These are phyloP conservation scores for Echinosophora koreensis DNA, from an alignment of 306 rosid species.

Conservation along the genomic window DNA sequence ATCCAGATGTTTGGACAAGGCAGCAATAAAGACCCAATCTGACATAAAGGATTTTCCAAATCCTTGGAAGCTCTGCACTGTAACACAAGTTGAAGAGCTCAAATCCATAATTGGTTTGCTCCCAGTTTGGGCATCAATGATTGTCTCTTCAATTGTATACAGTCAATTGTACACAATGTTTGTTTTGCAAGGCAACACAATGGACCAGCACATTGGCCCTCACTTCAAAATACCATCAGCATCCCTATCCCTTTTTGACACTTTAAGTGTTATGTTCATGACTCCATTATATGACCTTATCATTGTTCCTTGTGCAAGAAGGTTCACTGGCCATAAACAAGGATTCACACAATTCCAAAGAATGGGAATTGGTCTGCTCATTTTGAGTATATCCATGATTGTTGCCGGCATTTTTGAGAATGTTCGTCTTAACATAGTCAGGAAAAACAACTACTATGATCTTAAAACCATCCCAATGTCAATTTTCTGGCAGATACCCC, in stretches of 20 bases:
- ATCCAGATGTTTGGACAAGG: constrained; percentile 84
- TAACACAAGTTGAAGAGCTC: constrained; percentile 90
- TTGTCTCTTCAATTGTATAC: constrained; percentile 76
- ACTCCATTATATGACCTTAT: constrained; percentile 65
- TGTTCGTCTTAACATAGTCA: constrained; percentile 57
- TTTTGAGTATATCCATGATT: constrained; percentile 73
- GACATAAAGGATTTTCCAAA: constrained; percentile 49
- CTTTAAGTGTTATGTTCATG: constrained; percentile 86
- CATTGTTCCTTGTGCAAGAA: constrained; percentile 69
- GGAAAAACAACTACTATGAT: constrained; percentile 66
- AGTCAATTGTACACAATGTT: constrained; percentile 92
- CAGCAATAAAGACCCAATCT: constrained; percentile 59
- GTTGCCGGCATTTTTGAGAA: constrained; percentile 78
- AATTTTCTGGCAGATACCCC: constrained; percentile 91
- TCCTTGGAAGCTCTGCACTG: constrained; percentile 84
- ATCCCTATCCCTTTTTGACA: constrained; percentile 81
- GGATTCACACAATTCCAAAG: constrained; percentile 86
- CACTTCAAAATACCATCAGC: constrained; percentile 80
- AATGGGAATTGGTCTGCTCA: constrained; percentile 80
- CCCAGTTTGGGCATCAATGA: constrained; percentile 87
- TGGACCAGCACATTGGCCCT: constrained; percentile 82
- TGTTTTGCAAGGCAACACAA: constrained; percentile 83
- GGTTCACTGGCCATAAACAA: constrained; percentile 68
- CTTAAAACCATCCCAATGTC: constrained; percentile 68
- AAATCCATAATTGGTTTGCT: constrained; percentile 69